Evolutionary conservation across 805 yeast genomes (phyloP).

Genomic region (Candida andamanensis): DNA sequence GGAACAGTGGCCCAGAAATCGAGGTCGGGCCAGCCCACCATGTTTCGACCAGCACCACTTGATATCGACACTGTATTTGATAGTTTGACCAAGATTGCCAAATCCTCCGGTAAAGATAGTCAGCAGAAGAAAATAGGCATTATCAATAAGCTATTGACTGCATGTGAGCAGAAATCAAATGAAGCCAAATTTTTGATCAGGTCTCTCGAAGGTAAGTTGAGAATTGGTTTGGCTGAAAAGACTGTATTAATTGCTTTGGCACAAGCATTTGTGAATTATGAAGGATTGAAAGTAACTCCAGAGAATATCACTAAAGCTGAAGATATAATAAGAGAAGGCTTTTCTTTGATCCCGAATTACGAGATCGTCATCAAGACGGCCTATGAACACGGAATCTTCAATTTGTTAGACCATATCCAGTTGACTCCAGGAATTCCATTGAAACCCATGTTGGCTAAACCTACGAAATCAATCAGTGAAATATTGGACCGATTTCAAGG

Average conservation of each 20-base stretch:
- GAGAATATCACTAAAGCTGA: conserved; percentile 62
- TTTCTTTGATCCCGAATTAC: conserved; percentile 86
- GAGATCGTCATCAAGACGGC: conserved; percentile 69
- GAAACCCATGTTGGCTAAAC: conserved; percentile 98
- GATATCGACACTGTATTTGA: conserved; percentile 70
- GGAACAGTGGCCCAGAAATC: conserved; percentile 86
- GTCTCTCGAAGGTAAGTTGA: conserved; percentile 84
- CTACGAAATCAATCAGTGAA: conserved; percentile 91
- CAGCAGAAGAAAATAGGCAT: conserved; percentile 72
- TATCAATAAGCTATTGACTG: conserved; percentile 79
- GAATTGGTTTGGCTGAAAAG: conserved; percentile 93
- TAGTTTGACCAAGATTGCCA: conserved; percentile 72
- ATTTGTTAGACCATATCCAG: conserved; percentile 62
- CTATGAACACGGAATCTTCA: conserved; percentile 59
- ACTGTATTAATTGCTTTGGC: conserved; percentile 81
- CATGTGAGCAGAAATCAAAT: conserved; percentile 59
- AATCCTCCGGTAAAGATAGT: conserved; percentile 71
- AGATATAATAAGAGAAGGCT: conserved; percentile 76
- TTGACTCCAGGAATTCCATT: conserved; percentile 90
- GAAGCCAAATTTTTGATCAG: conserved; percentile 91
- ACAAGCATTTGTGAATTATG: conserved; percentile 71
- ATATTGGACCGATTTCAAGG: conserved; percentile 84
- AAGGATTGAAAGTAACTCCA: conserved; percentile 30
- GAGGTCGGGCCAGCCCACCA: conserved; percentile 79
- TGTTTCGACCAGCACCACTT: conserved; percentile 87